A percentile compares a stretch with the other conserved stretches of the same genome.
These are phyloP conservation scores for Sporobolomyces pararoseus DNA, from an alignment of 768 basidiomycete species.

Conservation along the genomic window DNA sequence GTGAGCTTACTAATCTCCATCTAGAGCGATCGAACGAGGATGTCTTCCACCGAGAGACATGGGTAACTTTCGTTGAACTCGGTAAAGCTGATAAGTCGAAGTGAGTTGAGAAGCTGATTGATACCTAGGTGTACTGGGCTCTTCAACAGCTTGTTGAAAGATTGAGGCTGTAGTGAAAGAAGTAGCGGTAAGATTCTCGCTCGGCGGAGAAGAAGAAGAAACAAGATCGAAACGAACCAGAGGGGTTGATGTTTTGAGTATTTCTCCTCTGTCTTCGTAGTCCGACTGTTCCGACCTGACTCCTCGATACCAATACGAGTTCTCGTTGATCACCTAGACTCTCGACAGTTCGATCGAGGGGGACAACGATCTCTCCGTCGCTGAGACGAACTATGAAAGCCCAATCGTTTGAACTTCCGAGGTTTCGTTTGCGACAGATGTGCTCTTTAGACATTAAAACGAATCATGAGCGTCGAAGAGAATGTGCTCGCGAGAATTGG, in stretches of 20 bases:
- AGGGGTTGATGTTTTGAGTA: conserved; percentile 76
- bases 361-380: conserved; percentile 70
- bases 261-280: conserved; percentile 3
- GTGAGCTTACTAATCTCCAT: conserved; percentile 67
- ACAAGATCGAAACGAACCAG: conserved; percentile 56
- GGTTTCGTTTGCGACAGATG: conserved; percentile 57
- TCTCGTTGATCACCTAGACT: conserved; percentile 14
- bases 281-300: conserved; percentile 14
- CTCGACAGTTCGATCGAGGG: conserved; percentile 92
- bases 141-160: conserved; percentile 74
- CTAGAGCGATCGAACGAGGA: conserved; percentile 85
- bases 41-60: conserved; percentile 80
- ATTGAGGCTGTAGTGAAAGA: conserved; percentile 77
- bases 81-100: conserved; percentile 70
- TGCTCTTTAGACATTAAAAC: conserved; percentile 9
- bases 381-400: conserved; percentile 64
- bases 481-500: not conserved
- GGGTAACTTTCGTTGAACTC: conserved; percentile 87
- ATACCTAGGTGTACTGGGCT: conserved; percentile 59
- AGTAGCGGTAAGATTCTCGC: no score
- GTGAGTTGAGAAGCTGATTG: conserved; percentile 63
- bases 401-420: conserved; percentile 69
- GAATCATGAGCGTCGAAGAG: no score
- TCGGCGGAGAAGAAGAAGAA: not conserved
- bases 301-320: conserved; percentile 7